Base-by-base conservation (phyloP, 2,329 filamentous ascomycete species). In the Pseudocercospora vitis region DNA sequence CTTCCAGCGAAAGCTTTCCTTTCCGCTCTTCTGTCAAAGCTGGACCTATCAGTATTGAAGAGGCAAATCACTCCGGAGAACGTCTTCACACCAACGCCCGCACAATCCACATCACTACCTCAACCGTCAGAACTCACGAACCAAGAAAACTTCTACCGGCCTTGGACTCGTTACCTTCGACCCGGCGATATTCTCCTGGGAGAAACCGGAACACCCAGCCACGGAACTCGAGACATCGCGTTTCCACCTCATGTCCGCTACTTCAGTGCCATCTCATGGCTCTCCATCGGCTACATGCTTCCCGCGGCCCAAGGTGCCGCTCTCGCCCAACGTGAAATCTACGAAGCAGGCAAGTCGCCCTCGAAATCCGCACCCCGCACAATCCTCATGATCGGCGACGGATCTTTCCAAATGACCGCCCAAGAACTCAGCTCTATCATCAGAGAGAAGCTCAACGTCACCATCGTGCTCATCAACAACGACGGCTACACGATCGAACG, bases 131-230 rank as follows among this genome's bases (percentile, higher is more conserved):
- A 45, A 8, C 42, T 45, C 7, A 45, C 42, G 5, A 45, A 7
- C 7, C 42, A 45, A 26, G 42, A 45, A 24, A 45, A 45, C 42
- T 45, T 45, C 42, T 45, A 45, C 42, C 42, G 42, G 8, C 42
- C 42, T 3, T 35, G 51, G 18, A 49, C 52, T 3, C 7, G 19
- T 4, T 56, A 44, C n/a, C 19, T 59, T 2, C 45, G 39, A n/a
- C 40, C 47, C 0, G 44, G 84, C 42, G 91, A 96, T 65, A 83
- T 95, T 52, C 77, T 96, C 50, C 81, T 95, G 42, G 92, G 89
- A 0, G 91, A 95, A 70, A 95, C 90, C 2, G 91, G 90, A 32
- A 96, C 91, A 0, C 79, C 89, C 54, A 92, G 91, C 73, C 94
- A 95, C 69, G 91, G 91, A 51, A 89, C 95, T 63, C 90, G 88